Evolutionary conservation across 495 filamentous ascomycete species (phyloP).

Genomic region (Beverwykella pulmonaria): DNA sequence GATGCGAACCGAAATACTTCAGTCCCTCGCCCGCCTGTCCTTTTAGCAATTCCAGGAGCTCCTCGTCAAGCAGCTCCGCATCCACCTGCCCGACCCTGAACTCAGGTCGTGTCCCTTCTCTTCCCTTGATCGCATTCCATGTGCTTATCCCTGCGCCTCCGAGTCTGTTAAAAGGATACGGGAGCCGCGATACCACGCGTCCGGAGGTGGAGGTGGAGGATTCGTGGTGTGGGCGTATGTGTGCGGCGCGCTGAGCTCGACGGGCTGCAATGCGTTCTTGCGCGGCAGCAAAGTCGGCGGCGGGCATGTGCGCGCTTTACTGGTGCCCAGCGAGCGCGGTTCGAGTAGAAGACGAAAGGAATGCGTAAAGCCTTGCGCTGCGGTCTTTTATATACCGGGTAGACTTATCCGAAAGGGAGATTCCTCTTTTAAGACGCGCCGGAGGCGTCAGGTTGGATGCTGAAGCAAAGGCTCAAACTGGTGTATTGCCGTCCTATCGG

Average conservation of each 20-base stretch:
- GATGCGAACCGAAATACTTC: slow-evolving; percentile 75
- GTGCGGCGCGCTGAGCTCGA: slow-evolving; percentile 68
- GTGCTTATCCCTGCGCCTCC: slow-evolving; percentile 58
- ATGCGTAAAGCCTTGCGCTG: not conserved
- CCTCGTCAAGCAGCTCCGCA: slow-evolving; percentile 92
- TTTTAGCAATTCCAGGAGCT: slow-evolving; percentile 81
- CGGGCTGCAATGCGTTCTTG: slow-evolving; percentile 81
- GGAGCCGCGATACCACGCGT: slow-evolving; percentile 55
- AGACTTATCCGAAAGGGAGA: no score
- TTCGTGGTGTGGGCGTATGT: slow-evolving; percentile 53
- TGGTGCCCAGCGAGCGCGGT: not conserved
- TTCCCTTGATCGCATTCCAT: slow-evolving; percentile 73
- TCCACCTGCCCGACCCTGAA: slow-evolving; percentile 97
- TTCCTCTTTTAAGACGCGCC: no score
- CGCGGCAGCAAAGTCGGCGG: slow-evolving; percentile 79
- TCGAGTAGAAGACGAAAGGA: not conserved
- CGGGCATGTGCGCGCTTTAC: slow-evolving; percentile 59
- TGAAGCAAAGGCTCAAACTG: no score
- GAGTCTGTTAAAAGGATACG: slow-evolving; percentile 65
- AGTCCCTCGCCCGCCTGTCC: slow-evolving; percentile 86
- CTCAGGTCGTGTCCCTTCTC: slow-evolving; percentile 77
- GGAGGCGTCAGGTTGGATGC: no score
- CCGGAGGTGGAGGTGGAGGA: slow-evolving; percentile 39
- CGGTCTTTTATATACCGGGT: no score
- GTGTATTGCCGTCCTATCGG: not conserved